Evolutionary conservation across 805 yeast genomes (phyloP), one percentile per base, ranked within the genome.

Genomic region (Naumovozyma baii): DNA sequence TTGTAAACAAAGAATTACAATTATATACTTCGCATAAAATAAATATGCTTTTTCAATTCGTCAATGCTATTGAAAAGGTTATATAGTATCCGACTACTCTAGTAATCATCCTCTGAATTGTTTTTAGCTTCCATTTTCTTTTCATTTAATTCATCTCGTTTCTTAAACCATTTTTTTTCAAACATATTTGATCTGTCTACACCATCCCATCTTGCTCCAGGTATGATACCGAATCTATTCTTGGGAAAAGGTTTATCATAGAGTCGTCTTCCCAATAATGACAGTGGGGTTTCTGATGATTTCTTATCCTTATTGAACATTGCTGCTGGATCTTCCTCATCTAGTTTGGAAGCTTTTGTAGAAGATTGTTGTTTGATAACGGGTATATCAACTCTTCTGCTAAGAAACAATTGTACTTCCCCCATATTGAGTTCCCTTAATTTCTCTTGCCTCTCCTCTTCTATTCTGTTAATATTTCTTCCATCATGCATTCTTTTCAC

Each of bases 181-280:
- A 83, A 88, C 3, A 95, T 96, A 54, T 81, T 88, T 0, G 94
- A 78, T 43, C 97, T 64, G 60, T 85, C 88, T 2, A 88, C 78
- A 0, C 96, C 96, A 59, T 84, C 95, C 97, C 97, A 88, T 41
- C 84, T 67, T 47, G 68, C 66, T 0, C 96, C 96, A 0, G 96
- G 94, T 3, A 64, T 61, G 12, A 88, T 78, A 2, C 72, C 72
- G 59, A 84, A 88, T 41, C 97, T 64, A 54, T 88, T 88, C 16
- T 73, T 74, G 0, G 84, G 76, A 39, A 61, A 74, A 7, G 45
- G 28, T 14, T 52, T 54, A 20, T 62, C 55, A 49, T 79, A 86
- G 1, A 73, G 56, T 34, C 72, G 76, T 33, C 83, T 56, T 0
- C 86, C 85, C 1, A 60, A 59, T 31, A 41, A 32, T 13, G 56